phyloP scores from a whole-genome alignment of 345 rosid species.

The Ceriops tagal region DNA sequence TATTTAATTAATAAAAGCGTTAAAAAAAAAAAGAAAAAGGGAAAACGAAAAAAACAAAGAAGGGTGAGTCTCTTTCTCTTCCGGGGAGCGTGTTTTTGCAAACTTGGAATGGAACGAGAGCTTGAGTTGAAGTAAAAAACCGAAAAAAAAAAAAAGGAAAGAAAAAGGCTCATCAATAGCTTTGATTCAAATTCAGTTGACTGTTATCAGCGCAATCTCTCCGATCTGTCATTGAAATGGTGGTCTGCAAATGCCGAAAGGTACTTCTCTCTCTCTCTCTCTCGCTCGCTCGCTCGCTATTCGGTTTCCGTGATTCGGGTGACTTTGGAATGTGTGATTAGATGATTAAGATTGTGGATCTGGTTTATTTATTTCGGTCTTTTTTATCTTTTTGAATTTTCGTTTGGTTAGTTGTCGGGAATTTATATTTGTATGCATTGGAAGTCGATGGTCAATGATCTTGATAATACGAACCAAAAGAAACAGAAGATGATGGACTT shows the following conservation, averaged over 20 bases:
- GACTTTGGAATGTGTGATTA: neutral
- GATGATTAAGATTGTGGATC: constrained; percentile 12
- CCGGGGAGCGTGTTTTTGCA: no score
- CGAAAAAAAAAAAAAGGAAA: neutral
- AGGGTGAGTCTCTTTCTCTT: no score
- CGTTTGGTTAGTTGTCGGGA: no score
- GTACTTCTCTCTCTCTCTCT: constrained; percentile 7
- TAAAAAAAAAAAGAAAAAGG: no score
- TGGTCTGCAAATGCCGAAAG: constrained; percentile 39
- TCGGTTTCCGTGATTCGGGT: neutral
- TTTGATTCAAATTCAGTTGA: neutral
- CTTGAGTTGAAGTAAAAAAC: constrained; percentile 4
- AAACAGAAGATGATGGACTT: neutral
- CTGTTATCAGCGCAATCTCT: neutral
- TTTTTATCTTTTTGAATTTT: no score
- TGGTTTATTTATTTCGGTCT: constrained; percentile 4
- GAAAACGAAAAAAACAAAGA: no score
- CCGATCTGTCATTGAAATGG: constrained; percentile 18
- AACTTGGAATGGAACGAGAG: neutral
- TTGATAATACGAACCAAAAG: no score
- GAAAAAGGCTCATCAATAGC: neutral
- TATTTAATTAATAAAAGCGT: no score
- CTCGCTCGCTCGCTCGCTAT: neutral
- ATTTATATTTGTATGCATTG: neutral
- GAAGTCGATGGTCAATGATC: neutral